Percentiles rank a stretch among this genome's conserved stretches.
Conservation (phyloP, 2,329 filamentous ascomycete genomes). For the Paraconiothyrium brasiliense region DNA sequence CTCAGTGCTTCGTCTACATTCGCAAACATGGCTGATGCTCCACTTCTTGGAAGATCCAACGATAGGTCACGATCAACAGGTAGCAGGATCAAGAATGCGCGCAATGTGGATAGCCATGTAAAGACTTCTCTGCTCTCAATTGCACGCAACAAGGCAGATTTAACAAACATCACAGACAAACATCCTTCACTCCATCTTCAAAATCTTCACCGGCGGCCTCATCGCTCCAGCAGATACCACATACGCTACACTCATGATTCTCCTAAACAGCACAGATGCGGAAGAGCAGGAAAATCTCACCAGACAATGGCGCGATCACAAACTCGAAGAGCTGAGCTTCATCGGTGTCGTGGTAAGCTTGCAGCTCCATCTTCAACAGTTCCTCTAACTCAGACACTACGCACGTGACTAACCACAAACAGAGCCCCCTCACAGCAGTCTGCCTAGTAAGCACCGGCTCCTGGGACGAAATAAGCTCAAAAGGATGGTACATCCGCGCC, state of each 20-base stretch:
- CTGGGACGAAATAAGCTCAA: slow-evolving; percentile 17
- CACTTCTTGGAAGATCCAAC: slow-evolving; percentile 15
- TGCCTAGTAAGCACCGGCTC: slow-evolving; percentile 19
- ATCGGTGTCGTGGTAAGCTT: slow-evolving; percentile 17
- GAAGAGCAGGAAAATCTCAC: slow-evolving; percentile 17
- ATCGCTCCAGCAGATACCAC: slow-evolving; percentile 19
- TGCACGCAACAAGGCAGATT: neutral
- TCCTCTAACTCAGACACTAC: too few species aligned
- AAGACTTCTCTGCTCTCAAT: neutral
- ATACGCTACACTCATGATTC: slow-evolving; percentile 21
- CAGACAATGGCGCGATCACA: slow-evolving; percentile 19
- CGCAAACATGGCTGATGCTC: slow-evolving; percentile 17
- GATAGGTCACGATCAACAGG: slow-evolving; percentile 16
- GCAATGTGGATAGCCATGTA: slow-evolving; percentile 18
- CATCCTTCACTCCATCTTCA: slow-evolving; percentile 18
- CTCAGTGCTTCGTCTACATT: neutral
- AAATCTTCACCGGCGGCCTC: slow-evolving; percentile 17
- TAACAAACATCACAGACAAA: neutral
- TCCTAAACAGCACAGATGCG: slow-evolving; percentile 12
- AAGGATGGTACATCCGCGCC: slow-evolving; percentile 18
- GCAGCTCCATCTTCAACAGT: too few species aligned
- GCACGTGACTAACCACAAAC: neutral
- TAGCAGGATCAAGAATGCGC: slow-evolving; percentile 8
- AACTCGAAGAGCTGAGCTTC: slow-evolving; percentile 20
- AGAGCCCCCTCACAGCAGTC: slow-evolving; percentile 20